Conservation (phyloP, 176 grass and related monocot species). For the Musa acuminata region DNA sequence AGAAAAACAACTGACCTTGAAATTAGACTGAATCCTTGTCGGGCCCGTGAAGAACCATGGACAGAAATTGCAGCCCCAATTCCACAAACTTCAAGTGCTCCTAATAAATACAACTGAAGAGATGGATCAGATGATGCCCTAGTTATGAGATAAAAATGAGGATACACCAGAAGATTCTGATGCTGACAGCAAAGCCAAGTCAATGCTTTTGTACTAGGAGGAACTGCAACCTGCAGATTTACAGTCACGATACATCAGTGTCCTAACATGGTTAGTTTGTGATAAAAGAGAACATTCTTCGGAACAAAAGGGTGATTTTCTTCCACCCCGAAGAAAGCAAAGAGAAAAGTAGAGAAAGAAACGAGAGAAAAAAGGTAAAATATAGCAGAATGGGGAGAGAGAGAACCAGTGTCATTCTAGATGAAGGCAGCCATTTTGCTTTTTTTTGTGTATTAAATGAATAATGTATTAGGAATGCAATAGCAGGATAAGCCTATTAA, state of each 20-base stretch:
- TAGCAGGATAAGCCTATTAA: too few species aligned
- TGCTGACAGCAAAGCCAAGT: slow-evolving; percentile 61
- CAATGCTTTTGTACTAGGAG: slow-evolving; percentile 64
- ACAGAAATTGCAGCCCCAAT: slow-evolving; percentile 61
- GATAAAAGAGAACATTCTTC: background rate
- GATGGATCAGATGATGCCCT: slow-evolving; percentile 18
- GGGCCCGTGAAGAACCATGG: slow-evolving; percentile 33
- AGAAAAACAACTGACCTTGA: slow-evolving; percentile 31
- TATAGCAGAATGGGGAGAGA: too few species aligned
- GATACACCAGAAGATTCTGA: slow-evolving; percentile 45
- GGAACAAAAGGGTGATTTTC: too few species aligned
- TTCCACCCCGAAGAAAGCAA: too few species aligned
- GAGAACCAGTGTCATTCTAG: too few species aligned
- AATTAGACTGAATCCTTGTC: slow-evolving; percentile 43
- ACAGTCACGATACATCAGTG: slow-evolving; percentile 1
- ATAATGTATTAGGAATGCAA: too few species aligned
- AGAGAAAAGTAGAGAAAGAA: too few species aligned
- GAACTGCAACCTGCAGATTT: slow-evolving; percentile 57
- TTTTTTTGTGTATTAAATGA: too few species aligned
- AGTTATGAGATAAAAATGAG: slow-evolving; percentile 68
- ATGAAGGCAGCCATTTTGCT: too few species aligned
- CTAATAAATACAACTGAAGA: slow-evolving; percentile 22
- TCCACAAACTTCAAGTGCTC: slow-evolving; percentile 39
- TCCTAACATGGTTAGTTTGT: background rate
- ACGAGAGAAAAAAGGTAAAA: too few species aligned